These are phyloP conservation scores for Aspergillus heteromorphus DNA, from an alignment of 495 filamentous ascomycete genomes.

Conservation along the genomic window DNA sequence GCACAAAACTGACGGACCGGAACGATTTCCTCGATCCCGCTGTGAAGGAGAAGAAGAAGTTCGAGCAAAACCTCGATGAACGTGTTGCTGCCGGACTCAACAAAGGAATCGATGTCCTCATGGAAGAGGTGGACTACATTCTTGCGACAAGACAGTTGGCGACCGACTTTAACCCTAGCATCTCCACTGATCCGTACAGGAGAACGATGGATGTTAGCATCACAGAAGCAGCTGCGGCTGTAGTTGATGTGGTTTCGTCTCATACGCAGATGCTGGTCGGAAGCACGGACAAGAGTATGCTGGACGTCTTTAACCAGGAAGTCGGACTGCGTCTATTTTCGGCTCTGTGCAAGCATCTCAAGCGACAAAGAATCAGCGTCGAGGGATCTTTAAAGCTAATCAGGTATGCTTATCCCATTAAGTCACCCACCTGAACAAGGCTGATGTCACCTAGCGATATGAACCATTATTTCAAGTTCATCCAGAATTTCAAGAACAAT, in stretches of 20 bases:
- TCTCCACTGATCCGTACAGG: slow-evolving; percentile 38
- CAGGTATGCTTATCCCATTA: slow-evolving; percentile 41
- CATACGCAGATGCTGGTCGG: slow-evolving; percentile 90
- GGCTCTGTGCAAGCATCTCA: slow-evolving; percentile 91
- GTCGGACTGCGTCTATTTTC: slow-evolving; percentile 89
- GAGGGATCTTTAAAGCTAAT: slow-evolving; percentile 91
- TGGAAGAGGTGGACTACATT: slow-evolving; percentile 96
- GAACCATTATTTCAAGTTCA: slow-evolving; percentile 85
- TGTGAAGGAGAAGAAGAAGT: slow-evolving; percentile 91
- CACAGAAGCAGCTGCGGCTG: slow-evolving; percentile 66
- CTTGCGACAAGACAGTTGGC: slow-evolving; percentile 82
- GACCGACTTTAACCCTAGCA: slow-evolving; percentile 83
- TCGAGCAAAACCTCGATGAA: slow-evolving; percentile 98
- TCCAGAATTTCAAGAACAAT: slow-evolving; percentile 72
- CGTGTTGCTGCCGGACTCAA: slow-evolving; percentile 92
- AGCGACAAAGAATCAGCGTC: slow-evolving; percentile 86
- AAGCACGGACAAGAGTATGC: slow-evolving; percentile 92
- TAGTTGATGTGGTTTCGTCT: slow-evolving; percentile 78
- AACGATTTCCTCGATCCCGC: slow-evolving; percentile 94
- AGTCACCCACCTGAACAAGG: not conserved
- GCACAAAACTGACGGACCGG: slow-evolving; percentile 74
- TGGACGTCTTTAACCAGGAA: slow-evolving; percentile 98
- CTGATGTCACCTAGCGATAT: slow-evolving; percentile 62
- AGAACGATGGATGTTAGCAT: slow-evolving; percentile 71
- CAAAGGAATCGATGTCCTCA: slow-evolving; percentile 95